Evolutionary conservation across 441 rosid genomes (phyloP).

Genomic region (Daphne laureola): DNA sequence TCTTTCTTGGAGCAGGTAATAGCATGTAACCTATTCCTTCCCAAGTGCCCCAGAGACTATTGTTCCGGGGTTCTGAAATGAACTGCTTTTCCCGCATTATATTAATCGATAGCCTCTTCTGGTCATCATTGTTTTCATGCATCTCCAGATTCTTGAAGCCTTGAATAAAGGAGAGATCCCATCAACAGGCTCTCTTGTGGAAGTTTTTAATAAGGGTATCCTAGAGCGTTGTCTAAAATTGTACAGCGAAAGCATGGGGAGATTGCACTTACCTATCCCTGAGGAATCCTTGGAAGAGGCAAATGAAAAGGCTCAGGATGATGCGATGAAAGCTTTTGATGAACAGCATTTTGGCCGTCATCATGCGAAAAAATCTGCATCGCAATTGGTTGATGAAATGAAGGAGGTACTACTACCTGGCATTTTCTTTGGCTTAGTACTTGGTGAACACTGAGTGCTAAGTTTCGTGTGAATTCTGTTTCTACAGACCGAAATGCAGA

Average conservation of each 20-base stretch:
- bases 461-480: no score
- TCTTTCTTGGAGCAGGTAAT: slow-evolving; percentile 87
- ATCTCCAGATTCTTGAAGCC: slow-evolving; percentile 84
- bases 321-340: slow-evolving; percentile 64
- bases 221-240: slow-evolving; percentile 78
- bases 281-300: slow-evolving; percentile 54
- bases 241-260: slow-evolving; percentile 60
- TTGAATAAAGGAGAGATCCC: slow-evolving; percentile 99
- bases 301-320: slow-evolving; percentile 52
- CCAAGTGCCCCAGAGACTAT: no score
- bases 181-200: slow-evolving; percentile 96
- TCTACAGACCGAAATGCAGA: neutral
- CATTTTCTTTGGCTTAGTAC: neutral
- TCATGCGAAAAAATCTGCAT: slow-evolving; percentile 78
- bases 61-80: slow-evolving; percentile 2
- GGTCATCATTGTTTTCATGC: slow-evolving; percentile 1
- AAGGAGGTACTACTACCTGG: slow-evolving; percentile 68
- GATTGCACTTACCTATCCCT: slow-evolving; percentile 55
- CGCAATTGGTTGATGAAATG: slow-evolving; percentile 73
- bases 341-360: slow-evolving; percentile 91
- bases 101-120: slow-evolving; percentile 1
- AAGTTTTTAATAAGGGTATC: slow-evolving; percentile 91
- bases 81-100: slow-evolving; percentile 6
- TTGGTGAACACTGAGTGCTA: no score
- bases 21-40: neutral